Evolutionary conservation across 345 rosid genomes (phyloP), one percentile per base, ranked within the genome.

Genomic region (Syzygium grande): DNA sequence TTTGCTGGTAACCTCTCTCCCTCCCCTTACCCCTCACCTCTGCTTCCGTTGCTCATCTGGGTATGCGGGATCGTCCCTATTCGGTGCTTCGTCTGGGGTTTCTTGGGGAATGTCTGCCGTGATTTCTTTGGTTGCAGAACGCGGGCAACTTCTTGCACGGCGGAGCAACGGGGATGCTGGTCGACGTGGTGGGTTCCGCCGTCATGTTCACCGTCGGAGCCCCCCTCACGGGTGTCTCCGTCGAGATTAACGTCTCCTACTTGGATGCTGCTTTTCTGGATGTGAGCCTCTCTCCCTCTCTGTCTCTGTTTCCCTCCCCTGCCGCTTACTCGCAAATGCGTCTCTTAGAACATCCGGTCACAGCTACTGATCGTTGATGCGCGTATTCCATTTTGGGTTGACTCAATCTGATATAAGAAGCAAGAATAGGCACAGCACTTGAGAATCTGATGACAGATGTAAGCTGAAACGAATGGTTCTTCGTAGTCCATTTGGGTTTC

Each of bases 111-210:
- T 27, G 3, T 61, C 19, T 86, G 85, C 73, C 49, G 79, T 73
- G 78, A 41, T 27, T 13, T 25, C 27, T 65, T 85, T 86, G 14
- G 86, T 68, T 56, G 84, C 89, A 97, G 99, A 97, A 97, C 87
- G 92, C 94, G 56, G 98, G 97, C 11, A 96, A 93, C 87, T 95
- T 93, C 95, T 92, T 97, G 95, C 99, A 97, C 84, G 99, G 99
- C 46, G 99, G 99, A 87, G 99, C 98, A 46, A 97, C 98, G 5
- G 99, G 97, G 4, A 92, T 97, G 3, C 91, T 97, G 34, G 99
- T 97, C 89, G 99, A 97, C 89, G 43, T 96, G 93, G 92, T 95
- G 84, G 98, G 99, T 10, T 95, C 99, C 5, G 97, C 98, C 86
- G 98, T 88, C 21, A 91, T 96, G 51, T 91, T 12, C 86, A 95